Percentiles rank a stretch among this genome's conserved stretches.
These are phyloP conservation scores for Aspergillus sergii DNA, from an alignment of 2,329 filamentous ascomycete genomes.

Conservation along the genomic window DNA sequence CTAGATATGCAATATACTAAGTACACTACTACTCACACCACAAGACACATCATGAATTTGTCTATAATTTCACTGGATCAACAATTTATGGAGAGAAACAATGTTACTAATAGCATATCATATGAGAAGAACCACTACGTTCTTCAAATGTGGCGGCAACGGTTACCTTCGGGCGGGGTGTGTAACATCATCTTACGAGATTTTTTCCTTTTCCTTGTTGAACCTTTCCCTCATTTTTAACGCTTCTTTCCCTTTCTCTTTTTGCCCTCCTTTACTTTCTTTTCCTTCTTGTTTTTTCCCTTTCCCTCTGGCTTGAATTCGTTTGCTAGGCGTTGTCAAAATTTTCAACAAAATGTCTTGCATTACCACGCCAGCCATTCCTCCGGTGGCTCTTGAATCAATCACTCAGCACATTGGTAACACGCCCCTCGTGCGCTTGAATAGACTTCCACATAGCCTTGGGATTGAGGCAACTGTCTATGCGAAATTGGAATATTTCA, in stretches of 20 bases:
- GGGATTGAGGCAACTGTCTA: slow-evolving; percentile 89
- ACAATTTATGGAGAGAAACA: not conserved
- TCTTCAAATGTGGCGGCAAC: slow-evolving; percentile 2
- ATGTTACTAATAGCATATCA: not conserved
- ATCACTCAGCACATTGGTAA: slow-evolving; percentile 91
- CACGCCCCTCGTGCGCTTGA: slow-evolving; percentile 91
- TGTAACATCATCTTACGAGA: slow-evolving; percentile 17
- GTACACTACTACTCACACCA: not conserved
- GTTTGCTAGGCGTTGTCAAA: not conserved
- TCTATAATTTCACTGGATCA: not conserved
- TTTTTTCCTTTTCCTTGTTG: slow-evolving; percentile 12
- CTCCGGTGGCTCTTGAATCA: slow-evolving; percentile 62
- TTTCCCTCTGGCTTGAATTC: not conserved
- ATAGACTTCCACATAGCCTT: slow-evolving; percentile 87
- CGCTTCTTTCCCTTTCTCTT: not conserved
- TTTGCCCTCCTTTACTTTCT: slow-evolving; percentile 2
- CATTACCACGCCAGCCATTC: slow-evolving; percentile 52
- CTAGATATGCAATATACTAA: not conserved
- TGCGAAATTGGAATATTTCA: slow-evolving; percentile 90
- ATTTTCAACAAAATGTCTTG: slow-evolving; percentile 46
- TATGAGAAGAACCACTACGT: not conserved
- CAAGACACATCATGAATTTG: not conserved
- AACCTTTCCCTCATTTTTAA: not conserved
- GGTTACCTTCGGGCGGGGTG: slow-evolving; percentile 29
- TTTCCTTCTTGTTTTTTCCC: not conserved